Base-by-base conservation (phyloP, 305 asterid species). In the Coffea humblotiana region DNA sequence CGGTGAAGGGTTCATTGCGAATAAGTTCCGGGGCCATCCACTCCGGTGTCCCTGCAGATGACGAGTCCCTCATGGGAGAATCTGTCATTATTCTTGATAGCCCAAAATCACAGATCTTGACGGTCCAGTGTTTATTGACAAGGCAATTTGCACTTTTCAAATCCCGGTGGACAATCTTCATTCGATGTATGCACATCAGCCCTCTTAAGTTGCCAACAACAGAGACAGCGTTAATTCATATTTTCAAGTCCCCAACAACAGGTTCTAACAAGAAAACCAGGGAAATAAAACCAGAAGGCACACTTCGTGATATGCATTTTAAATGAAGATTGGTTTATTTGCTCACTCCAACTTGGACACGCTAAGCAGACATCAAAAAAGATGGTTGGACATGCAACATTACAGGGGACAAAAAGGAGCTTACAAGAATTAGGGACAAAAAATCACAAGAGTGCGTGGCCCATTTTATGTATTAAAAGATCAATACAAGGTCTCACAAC, bases 11-110 rank as follows among this genome's bases (percentile, higher is more conserved):
- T 76, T 94, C 97, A 14, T 90, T 94, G 12, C 97, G 95, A 35
- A 96, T 91, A 56, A 96, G 98, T 86, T 96, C 99, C 32, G 99
- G 99, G 71, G 99, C 99, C 99, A 96, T 94, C 99, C 99, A 94
- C 83, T 96, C 99, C 14, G 98, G 99, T 82, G 99, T 96, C 82
- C 99, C 98, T 64, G 98, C 98, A 6, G 97, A 91, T 43, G 97
- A 88, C 58, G 92, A 82, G 84, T 94, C 98, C 77, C 82, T 89
- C 82, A 93, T 88, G 76, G 93, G 87, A 69, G 81, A 77, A 74
- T 90, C 89, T 58, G 86, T 84, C 97, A 83, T 88, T 77, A 94
- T 89, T 86, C 97, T 94, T 23, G 99, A 96, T 68, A 96, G 98
- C 79, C 99, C 99, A 87, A 96, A 96, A 84, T 96, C 99, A 67